A percentile compares a stretch with the other conserved stretches of the same genome.
Conservation (phyloP, 768 basidiomycete genomes). For the Rhodotorula taiwanensis region DNA sequence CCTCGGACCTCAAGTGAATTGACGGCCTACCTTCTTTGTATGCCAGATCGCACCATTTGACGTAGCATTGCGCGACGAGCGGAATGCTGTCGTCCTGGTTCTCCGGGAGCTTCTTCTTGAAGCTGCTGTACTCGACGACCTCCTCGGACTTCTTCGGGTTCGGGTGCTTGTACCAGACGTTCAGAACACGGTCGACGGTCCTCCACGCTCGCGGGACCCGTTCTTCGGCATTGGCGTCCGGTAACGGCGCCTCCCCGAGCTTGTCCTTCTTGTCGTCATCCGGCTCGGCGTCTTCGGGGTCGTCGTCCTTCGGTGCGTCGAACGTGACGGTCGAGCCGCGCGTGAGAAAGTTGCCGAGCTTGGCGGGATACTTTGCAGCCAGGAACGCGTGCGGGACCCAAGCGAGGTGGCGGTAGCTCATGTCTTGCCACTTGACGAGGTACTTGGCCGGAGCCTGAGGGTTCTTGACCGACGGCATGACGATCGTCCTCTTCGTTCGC, state of each 20-base stretch:
- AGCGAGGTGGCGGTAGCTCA: conserved; percentile 31
- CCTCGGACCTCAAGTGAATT: too few relatives aligned
- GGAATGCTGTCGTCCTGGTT: conserved; percentile 56
- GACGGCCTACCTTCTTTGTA: conserved; percentile 50
- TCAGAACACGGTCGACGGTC: conserved; percentile 84
- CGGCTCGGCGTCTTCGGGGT: conserved; percentile 32
- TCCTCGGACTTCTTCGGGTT: conserved; percentile 40
- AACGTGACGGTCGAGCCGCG: conserved; percentile 33
- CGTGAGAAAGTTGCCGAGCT: conserved; percentile 36
- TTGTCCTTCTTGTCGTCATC: conserved; percentile 7
- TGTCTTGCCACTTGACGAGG: conserved; percentile 40
- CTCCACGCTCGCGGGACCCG: conserved; percentile 67
- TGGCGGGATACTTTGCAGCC: conserved; percentile 10
- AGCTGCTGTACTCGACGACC: not conserved
- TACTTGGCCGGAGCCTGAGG: conserved; percentile 29
- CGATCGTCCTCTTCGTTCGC: conserved; percentile 14
- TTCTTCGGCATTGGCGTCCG: conserved; percentile 58
- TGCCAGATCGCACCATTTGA: conserved; percentile 90
- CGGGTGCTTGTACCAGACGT: conserved; percentile 51
- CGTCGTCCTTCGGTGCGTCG: conserved; percentile 33
- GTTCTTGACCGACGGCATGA: conserved; percentile 31
- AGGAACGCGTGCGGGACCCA: conserved; percentile 40
- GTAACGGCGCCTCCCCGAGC: conserved; percentile 48
- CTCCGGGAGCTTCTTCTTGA: conserved; percentile 45
- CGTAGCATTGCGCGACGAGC: conserved; percentile 68